phyloP scores from a whole-genome alignment of 106 monocot species.

The Dendrobium officinale region DNA sequence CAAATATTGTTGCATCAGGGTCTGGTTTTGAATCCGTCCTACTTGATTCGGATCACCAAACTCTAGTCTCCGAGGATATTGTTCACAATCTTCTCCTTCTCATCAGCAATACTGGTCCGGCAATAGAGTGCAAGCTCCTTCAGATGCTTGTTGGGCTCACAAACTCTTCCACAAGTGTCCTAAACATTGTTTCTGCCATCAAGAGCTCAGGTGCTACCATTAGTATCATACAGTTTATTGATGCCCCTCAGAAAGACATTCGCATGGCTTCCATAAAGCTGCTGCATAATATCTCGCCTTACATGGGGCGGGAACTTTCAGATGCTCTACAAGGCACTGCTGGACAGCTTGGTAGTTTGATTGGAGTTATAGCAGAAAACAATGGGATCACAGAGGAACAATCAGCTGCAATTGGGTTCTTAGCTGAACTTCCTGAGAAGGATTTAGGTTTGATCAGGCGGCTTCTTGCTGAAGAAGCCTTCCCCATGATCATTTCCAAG shows the following conservation, averaged over 20 bases:
- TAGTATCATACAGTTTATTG: constrained; percentile 81
- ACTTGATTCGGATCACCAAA: constrained; percentile 39
- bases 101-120: constrained; percentile 93
- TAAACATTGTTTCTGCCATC: constrained; percentile 61
- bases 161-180: constrained; percentile 40
- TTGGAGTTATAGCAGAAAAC: constrained; percentile 53
- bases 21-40: constrained; percentile 50
- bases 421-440: constrained; percentile 72
- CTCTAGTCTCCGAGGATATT: constrained; percentile 71
- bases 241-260: constrained; percentile 71
- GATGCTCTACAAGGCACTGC: constrained; percentile 48
- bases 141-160: constrained; percentile 86
- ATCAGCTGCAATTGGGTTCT: constrained; percentile 62
- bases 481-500: constrained; percentile 42
- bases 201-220: constrained; percentile 84
- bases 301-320: constrained; percentile 71
- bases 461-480: constrained; percentile 59
- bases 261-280: constrained; percentile 71
- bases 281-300: constrained; percentile 58
- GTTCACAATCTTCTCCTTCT: constrained; percentile 85
- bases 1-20: constrained; percentile 55
- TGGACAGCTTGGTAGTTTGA: constrained; percentile 57
- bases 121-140: constrained; percentile 84
- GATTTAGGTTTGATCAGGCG: constrained; percentile 54
- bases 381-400: constrained; percentile 78